phyloP scores from a whole-genome alignment of 169 alveolate species.

The Eimeria sp. region DNA sequence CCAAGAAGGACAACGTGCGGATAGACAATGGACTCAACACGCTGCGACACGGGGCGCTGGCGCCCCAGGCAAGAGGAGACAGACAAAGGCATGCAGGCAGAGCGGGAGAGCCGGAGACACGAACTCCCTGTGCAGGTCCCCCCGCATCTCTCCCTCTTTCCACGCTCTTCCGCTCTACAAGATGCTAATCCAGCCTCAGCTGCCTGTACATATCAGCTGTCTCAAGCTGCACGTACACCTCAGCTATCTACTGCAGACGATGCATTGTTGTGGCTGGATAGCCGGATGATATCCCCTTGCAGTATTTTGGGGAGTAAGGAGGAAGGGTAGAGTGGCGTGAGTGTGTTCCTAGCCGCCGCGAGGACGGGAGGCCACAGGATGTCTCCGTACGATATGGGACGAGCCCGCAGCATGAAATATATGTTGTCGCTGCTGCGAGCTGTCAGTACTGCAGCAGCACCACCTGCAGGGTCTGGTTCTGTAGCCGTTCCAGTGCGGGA shows the following conservation, averaged over 20 bases:
- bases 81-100: neutral
- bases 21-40: neutral
- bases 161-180: neutral
- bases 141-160: neutral
- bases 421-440: constrained; percentile 34
- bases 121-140: neutral
- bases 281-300: constrained; percentile 32
- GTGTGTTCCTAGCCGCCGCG: constrained; percentile 34
- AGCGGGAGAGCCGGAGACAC: neutral
- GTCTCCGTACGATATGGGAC: constrained; percentile 49
- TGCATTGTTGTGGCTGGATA: constrained; percentile 35
- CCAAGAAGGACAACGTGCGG: neutral
- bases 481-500: neutral
- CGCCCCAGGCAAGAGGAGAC: neutral
- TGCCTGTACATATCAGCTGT: neutral
- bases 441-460: constrained; percentile 7
- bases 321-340: constrained; percentile 19
- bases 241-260: constrained; percentile 12
- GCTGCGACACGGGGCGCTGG: neutral
- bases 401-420: constrained; percentile 55
- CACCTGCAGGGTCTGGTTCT: neutral
- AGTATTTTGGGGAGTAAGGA: constrained; percentile 34
- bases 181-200: neutral
- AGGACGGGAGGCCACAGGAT: constrained; percentile 38
- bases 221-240: neutral